These are phyloP conservation scores for Neurospora sublineolata DNA, from an alignment of 495 filamentous ascomycete genomes.

Conservation along the genomic window DNA sequence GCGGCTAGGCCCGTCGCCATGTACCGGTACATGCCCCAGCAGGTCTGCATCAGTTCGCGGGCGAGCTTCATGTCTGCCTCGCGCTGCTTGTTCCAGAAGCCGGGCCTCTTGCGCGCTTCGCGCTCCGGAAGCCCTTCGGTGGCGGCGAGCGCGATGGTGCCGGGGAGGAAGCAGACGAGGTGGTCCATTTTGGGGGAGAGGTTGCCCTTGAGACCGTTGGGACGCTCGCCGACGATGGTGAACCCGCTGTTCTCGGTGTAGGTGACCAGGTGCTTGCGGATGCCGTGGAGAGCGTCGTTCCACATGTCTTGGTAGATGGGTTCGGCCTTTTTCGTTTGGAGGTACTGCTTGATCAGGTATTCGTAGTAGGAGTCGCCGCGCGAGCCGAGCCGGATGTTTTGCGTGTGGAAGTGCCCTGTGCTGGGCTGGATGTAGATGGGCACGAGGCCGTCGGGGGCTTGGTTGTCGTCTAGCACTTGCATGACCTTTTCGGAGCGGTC, in stretches of 20 bases:
- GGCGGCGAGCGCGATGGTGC: conserved; percentile 80
- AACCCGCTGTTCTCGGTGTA: conserved; percentile 72
- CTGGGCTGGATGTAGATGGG: conserved; percentile 84
- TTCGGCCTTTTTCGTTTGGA: conserved; percentile 82
- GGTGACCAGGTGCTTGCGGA: conserved; percentile 83
- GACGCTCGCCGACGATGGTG: conserved; percentile 80
- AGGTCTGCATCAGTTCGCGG: conserved; percentile 86
- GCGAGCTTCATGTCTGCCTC: conserved; percentile 82
- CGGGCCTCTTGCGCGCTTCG: conserved; percentile 55
- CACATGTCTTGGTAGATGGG: conserved; percentile 85
- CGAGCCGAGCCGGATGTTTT: conserved; percentile 84
- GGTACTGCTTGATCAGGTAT: conserved; percentile 93
- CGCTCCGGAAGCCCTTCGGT: conserved; percentile 66
- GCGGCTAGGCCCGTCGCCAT: conserved; percentile 81
- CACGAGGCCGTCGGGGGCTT: conserved; percentile 67
- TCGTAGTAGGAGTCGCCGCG: conserved; percentile 97
- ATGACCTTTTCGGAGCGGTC: conserved; percentile 83
- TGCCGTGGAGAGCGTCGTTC: conserved; percentile 71
- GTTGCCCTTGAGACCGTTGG: conserved; percentile 50
- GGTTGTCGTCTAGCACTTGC: conserved; percentile 71
- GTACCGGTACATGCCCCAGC: conserved; percentile 89
- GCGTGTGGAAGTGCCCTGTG: conserved; percentile 62
- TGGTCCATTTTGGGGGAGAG: conserved; percentile 94
- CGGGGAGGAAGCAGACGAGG: conserved; percentile 93
- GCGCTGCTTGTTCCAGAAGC: conserved; percentile 61